Base-by-base conservation (phyloP, 116 monocot genomes). In the Posidonia oceanica region DNA sequence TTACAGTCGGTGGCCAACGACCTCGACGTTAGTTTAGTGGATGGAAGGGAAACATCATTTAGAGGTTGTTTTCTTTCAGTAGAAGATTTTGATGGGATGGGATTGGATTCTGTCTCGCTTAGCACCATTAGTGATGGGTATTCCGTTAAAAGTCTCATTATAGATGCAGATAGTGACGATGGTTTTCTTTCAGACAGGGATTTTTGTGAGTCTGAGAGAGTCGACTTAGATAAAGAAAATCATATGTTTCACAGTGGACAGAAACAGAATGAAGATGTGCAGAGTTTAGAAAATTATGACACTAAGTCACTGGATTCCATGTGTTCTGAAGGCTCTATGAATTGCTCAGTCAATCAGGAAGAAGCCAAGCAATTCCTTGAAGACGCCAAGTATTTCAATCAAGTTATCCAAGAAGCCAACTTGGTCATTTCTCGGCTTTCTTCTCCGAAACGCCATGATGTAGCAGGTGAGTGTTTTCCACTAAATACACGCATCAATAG, bases 51-150 rank as follows among this genome's bases (percentile, higher is more conserved):
- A 21, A 54, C 12, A 36, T 14, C 36, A 11, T 7, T 10, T 58
- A 16, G 59, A n/a, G 8, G 4, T 23, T 74, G 68, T 42, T 70
- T 79, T 54, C 15, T 63, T n/a, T 71, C 71, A 0, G 72, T 67
- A 62, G 17, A 39, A 21, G 75, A 64, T 29, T 79, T 82, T 57
- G 70, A 66, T 6, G 61, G 61, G 20, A 20, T 67, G 6, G 67
- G 8, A 2, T 84, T 71, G 52, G 80, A 82, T 65, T 85, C 84
- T 8, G 84, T 81, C 67, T 79, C 89, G 21, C 77, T 81, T 29
- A 81, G 84, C 0, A 82, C 86, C 0, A 84, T 74, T 58, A 87
- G 85, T 37, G 94, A 90, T 76, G 88, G 87, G 0, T 90, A 94
- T 73, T 90, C 90, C 3, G 94, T 94, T 39, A 88, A 79, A 76